Percentiles rank a stretch among this genome's conserved stretches.
These are phyloP conservation scores for Aaosphaeria pasadenensis DNA, from an alignment of 2,329 filamentous ascomycete genomes.

Conservation along the genomic window DNA sequence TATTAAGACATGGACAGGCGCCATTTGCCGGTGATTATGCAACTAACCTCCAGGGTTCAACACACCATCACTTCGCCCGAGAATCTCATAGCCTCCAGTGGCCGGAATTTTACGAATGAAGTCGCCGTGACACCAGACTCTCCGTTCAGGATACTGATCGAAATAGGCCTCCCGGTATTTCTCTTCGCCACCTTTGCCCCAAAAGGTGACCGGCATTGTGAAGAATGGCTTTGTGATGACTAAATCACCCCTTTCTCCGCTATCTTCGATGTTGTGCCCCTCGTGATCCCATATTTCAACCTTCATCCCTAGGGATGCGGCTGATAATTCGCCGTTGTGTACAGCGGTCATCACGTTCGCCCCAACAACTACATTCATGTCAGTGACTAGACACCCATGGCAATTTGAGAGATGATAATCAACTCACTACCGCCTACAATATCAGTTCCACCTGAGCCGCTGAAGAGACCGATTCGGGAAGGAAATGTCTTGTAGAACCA, in stretches of 20 bases:
- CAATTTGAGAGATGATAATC: not conserved
- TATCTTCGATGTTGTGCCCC: not conserved
- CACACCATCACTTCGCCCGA: not conserved
- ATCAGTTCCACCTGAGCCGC: not conserved
- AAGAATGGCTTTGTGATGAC: not conserved
- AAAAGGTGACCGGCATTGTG: not conserved
- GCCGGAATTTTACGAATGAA: not conserved
- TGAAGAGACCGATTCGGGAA: not conserved
- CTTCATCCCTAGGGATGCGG: not conserved
- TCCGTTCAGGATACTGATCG: not conserved
- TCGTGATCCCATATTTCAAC: not conserved
- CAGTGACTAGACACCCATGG: not conserved
- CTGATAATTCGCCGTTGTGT: not conserved
- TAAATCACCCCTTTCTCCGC: not conserved
- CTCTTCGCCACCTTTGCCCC: not conserved
- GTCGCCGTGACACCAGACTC: not conserved
- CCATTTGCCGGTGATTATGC: too few relatives aligned
- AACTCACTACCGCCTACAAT: not conserved
- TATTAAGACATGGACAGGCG: too few relatives aligned
- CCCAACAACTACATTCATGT: not conserved
- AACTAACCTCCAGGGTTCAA: not conserved
- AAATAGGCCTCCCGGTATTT: not conserved
- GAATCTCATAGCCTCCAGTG: not conserved
- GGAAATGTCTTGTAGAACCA: not conserved
- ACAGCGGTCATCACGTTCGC: not conserved